phyloP scores from a whole-genome alignment of 345 rosid genomes.

The Pistacia atlantica region DNA sequence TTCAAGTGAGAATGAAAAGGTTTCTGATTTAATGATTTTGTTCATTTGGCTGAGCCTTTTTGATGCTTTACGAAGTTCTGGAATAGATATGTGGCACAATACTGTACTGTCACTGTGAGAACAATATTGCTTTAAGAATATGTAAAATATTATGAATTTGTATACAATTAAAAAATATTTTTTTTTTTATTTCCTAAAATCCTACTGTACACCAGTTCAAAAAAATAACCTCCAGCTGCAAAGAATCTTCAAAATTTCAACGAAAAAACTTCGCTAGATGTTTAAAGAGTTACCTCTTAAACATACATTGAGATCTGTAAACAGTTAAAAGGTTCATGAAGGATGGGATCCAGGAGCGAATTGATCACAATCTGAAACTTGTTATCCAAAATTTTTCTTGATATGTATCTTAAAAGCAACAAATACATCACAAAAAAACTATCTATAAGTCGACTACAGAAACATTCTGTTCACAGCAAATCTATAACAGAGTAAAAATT shows the following conservation, averaged over 20 bases:
- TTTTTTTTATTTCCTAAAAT: no score
- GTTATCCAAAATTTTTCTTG: not conserved
- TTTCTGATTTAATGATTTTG: not conserved
- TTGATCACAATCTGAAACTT: not conserved
- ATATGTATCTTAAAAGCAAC: not conserved
- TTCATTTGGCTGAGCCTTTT: not conserved
- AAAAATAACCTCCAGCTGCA: no score
- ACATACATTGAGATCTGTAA: no score
- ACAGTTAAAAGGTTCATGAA: not conserved
- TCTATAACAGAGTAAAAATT: constrained; percentile 2
- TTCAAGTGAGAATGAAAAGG: not conserved
- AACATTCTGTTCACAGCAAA: not conserved
- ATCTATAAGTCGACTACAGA: not conserved
- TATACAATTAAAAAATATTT: no score
- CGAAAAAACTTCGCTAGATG: no score
- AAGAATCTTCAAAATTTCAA: no score
- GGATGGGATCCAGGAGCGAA: not conserved
- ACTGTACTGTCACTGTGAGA: no score
- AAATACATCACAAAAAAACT: not conserved
- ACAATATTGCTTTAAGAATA: not conserved
- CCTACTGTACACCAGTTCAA: no score
- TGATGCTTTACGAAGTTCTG: no score
- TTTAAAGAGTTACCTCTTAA: no score
- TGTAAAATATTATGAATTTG: not conserved
- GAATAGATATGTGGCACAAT: no score